Conservation (phyloP, 116 monocot species). For the Cymodocea nodosa region DNA sequence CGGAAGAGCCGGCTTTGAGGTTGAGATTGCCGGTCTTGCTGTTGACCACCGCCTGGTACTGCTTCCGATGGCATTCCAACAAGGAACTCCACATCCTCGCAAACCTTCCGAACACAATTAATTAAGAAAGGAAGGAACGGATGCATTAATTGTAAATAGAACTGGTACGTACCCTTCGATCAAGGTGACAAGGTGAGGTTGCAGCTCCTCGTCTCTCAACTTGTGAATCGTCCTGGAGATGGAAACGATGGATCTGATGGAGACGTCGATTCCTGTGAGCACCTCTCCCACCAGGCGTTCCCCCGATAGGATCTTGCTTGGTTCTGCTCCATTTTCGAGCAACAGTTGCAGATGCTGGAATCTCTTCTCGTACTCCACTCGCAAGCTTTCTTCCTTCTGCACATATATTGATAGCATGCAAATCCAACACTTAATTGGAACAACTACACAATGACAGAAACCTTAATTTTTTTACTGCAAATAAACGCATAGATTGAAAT, state of each 20-base stretch:
- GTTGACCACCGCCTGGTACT: slow-evolving; percentile 30
- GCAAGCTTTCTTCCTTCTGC: slow-evolving; percentile 76
- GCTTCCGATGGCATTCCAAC: slow-evolving; percentile 51
- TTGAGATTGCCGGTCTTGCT: slow-evolving; percentile 27
- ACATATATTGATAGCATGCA: too few species aligned
- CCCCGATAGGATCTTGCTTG: slow-evolving; percentile 28
- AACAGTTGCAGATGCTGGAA: slow-evolving; percentile 31
- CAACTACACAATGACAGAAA: too few species aligned
- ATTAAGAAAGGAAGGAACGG: too few species aligned
- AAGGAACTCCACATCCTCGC: slow-evolving; percentile 51
- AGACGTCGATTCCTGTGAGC: slow-evolving; percentile 35
- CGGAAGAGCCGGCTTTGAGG: slow-evolving; percentile 17
- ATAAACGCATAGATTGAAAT: too few species aligned
- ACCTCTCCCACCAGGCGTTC: slow-evolving; percentile 16
- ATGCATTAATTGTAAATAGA: not conserved
- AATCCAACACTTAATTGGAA: too few species aligned
- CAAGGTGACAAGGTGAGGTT: slow-evolving; percentile 56
- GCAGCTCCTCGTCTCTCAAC: slow-evolving; percentile 65
- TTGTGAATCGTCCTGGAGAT: slow-evolving; percentile 63
- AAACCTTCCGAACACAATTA: slow-evolving; percentile 25
- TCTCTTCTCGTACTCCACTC: slow-evolving; percentile 45
- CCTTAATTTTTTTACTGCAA: too few species aligned
- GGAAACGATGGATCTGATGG: slow-evolving; percentile 41
- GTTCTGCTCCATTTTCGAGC: slow-evolving; percentile 44
- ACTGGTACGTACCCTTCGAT: slow-evolving; percentile 39